A percentile compares a stretch with the other conserved stretches of the same genome.
phyloP scores from a whole-genome alignment of 441 rosid genomes.

The Jatropha multifida region DNA sequence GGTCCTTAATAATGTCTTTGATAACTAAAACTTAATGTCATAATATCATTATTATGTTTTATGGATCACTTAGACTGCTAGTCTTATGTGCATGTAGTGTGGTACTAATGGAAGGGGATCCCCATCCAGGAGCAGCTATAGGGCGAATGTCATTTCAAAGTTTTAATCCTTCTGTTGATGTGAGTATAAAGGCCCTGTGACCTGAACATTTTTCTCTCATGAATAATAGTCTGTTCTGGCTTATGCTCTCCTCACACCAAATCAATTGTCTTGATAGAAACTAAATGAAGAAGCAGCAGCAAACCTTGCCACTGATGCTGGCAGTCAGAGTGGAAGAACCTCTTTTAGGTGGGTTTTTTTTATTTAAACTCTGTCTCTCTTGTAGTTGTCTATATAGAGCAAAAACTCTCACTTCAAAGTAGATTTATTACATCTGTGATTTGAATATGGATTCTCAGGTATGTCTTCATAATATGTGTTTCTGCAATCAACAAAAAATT shows the following conservation, averaged over 20 bases:
- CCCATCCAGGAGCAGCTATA: constrained; percentile 69
- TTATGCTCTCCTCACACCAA: constrained; percentile 24
- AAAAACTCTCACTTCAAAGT: background rate
- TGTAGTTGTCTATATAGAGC: background rate
- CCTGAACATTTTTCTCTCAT: constrained; percentile 18
- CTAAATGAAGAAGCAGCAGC: constrained; percentile 58
- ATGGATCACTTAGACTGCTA: constrained; percentile 5
- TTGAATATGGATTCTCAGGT: background rate
- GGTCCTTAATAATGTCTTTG: background rate
- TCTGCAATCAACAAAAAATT: background rate
- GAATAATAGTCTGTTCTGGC: constrained; percentile 19
- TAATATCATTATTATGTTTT: background rate
- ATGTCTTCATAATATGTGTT: background rate
- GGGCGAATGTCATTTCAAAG: constrained; percentile 95
- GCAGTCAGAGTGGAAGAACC: constrained; percentile 38
- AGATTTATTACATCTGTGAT: background rate
- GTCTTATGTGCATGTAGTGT: constrained; percentile 45
- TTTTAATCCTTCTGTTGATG: constrained; percentile 94
- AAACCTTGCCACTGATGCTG: constrained; percentile 35
- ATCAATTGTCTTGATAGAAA: constrained; percentile 60
- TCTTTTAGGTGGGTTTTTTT: constrained; percentile 47
- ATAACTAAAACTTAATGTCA: background rate
- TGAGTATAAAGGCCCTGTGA: constrained; percentile 41
- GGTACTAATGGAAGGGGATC: constrained; percentile 91
- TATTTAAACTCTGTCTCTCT: background rate